Base-by-base conservation (phyloP, 2,329 filamentous ascomycete species). In the Zasmidium cellare region DNA sequence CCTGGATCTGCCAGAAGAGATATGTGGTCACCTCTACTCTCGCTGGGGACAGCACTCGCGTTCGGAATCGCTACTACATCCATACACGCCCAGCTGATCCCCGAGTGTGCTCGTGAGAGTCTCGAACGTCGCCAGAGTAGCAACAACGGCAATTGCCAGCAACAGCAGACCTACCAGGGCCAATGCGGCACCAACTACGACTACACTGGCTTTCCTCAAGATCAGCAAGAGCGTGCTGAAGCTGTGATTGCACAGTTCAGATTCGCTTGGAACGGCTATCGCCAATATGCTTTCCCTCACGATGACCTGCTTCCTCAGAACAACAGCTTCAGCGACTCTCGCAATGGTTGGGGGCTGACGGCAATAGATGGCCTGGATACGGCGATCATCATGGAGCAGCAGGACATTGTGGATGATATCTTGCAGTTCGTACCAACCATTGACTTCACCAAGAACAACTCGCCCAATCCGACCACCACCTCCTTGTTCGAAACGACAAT, bases 401-500 rank as follows among this genome's bases (percentile, higher is more conserved):
- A 79, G 24, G 78, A 86, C 16, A 85, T 90, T 22, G 86, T 94
- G 14, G 77, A 86, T 45, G 79, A 86, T 53, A 92, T 96, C 62
- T 74, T 96, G 19, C 44, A 87, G 5, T 87, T 87, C 69, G 83
- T 96, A 47, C 82, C 85, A 0, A 83, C 75, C 0, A 87, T 96
- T 67, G 79, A 96, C 73, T 96, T 90, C 69, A 82, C 82, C 45
- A 77, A 79, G 11, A 89, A 65, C 48, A 60, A 63, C 0, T 60
- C 66, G 1, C 23, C 25, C 23, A 59, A 66, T 1, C 23, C 25
- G 24, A 31, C 20, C 14, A n/a, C 68, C 79, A 61, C 58, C 5
- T 93, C 89, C 41, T 75, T 96, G 6, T 96, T 96, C 68, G 92
- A 96, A 75, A 96, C 91, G 0, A 96, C 90, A 0, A 96, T 96